Conservation (phyloP, 177 flowering plant genomes). For the Vitis hybrid region DNA sequence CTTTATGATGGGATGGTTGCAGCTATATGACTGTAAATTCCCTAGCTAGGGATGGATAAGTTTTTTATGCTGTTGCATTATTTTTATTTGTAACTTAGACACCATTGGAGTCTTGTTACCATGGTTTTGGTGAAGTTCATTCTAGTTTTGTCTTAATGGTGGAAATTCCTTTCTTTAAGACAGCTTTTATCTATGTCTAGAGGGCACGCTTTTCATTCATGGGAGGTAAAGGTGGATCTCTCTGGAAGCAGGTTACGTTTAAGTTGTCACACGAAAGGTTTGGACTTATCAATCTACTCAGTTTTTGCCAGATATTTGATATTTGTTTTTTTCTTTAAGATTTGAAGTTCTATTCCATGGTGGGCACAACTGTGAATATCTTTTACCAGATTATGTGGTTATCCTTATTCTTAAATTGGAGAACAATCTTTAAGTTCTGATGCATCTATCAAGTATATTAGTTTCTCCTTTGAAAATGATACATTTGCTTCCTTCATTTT, state of each 20-base stretch:
- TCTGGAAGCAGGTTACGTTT: constrained; percentile 84
- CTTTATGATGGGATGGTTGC: too few relatives aligned
- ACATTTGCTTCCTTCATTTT: constrained; percentile 11
- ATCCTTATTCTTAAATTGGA: background rate
- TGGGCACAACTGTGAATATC: background rate
- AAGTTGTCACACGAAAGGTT: constrained; percentile 63
- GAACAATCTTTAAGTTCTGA: background rate
- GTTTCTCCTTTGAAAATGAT: background rate
- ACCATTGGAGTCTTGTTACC: background rate
- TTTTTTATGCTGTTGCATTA: too few relatives aligned
- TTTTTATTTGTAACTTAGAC: background rate
- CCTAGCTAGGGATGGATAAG: too few relatives aligned
- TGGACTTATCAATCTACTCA: constrained; percentile 3
- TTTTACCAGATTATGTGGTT: background rate
- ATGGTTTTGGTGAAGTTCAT: background rate
- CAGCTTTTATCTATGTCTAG: constrained; percentile 30
- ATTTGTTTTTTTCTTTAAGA: background rate
- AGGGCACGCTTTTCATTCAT: constrained; percentile 96
- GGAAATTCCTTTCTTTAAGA: background rate
- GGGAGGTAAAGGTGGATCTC: constrained; percentile 93
- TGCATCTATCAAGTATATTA: too few relatives aligned
- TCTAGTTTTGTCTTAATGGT: background rate
- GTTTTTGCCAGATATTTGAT: background rate
- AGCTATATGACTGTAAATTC: too few relatives aligned
- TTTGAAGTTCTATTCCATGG: background rate